Conservation (phyloP, 75 land plant genomes). For the Picea glauca region DNA sequence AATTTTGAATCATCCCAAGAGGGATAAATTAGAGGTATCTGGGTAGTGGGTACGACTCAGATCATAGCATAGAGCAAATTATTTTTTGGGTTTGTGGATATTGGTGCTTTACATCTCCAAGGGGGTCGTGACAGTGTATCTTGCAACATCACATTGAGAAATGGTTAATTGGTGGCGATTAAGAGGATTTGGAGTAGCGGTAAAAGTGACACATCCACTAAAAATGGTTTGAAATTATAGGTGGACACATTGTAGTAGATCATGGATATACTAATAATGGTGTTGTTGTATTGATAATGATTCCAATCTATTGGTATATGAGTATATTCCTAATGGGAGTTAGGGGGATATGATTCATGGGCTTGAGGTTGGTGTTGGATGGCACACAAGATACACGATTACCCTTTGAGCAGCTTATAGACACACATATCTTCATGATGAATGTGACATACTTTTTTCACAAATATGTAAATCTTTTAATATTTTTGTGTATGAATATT, state of each 20-base stretch:
- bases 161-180: constrained; percentile 74
- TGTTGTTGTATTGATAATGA: constrained; percentile 68
- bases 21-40: too few relatives aligned
- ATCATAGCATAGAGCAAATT: too few relatives aligned
- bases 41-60: too few relatives aligned
- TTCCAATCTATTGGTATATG: constrained; percentile 74
- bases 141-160: constrained; percentile 70
- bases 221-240: constrained; percentile 81
- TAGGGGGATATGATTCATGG: constrained; percentile 77
- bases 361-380: constrained; percentile 31
- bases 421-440: constrained; percentile 41
- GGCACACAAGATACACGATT: constrained; percentile 59
- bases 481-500: too few relatives aligned
- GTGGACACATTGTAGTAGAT: constrained; percentile 73
- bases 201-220: constrained; percentile 24
- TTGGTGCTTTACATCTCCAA: too few relatives aligned
- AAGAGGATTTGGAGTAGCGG: constrained; percentile 52
- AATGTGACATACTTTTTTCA: constrained; percentile 59
- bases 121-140: background rate
- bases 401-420: constrained; percentile 76
- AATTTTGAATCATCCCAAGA: too few relatives aligned
- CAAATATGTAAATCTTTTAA: constrained; percentile 50
- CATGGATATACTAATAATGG: constrained; percentile 71
- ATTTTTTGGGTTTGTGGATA: too few relatives aligned
- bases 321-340: constrained; percentile 65